A percentile compares a stretch with the other conserved stretches of the same genome.
These are phyloP conservation scores for Fusarium neocosmosporiellum DNA, from an alignment of 2,329 filamentous ascomycete genomes.

Conservation along the genomic window DNA sequence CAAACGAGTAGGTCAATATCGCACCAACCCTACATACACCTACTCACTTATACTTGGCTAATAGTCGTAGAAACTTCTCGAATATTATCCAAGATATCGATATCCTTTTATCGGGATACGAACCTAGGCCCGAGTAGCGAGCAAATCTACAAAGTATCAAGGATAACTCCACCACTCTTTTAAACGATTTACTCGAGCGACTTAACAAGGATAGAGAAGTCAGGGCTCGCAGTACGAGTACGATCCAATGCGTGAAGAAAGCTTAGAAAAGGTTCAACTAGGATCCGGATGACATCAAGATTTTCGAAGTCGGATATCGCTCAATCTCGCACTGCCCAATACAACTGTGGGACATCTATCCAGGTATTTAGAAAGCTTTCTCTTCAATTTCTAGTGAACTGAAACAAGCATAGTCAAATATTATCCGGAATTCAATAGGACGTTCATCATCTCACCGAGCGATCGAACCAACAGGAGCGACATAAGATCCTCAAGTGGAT, in stretches of 20 bases:
- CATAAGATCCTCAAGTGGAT: slow-evolving; percentile 3
- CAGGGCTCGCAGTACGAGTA: neutral
- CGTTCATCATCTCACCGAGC: neutral
- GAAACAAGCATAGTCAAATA: neutral
- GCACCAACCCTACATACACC: neutral
- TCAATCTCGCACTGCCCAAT: neutral
- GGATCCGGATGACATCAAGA: neutral
- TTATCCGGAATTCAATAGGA: neutral
- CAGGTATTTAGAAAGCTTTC: neutral
- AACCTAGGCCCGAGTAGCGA: neutral
- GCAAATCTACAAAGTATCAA: slow-evolving; percentile 2
- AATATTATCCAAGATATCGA: slow-evolving; percentile 1
- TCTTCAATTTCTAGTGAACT: neutral
- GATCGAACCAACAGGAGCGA: slow-evolving; percentile 7
- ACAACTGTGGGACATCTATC: neutral
- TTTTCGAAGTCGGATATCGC: neutral
- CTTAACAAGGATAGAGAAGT: neutral
- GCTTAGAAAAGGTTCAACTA: neutral
- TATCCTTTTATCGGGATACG: slow-evolving; percentile 4
- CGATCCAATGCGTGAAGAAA: neutral
- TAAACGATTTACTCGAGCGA: neutral
- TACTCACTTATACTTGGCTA: neutral
- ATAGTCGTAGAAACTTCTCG: neutral
- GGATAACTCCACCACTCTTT: neutral
- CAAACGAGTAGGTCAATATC: slow-evolving; percentile 1